phyloP scores from a whole-genome alignment of 306 rosid genomes.

The Castanea sativa region DNA sequence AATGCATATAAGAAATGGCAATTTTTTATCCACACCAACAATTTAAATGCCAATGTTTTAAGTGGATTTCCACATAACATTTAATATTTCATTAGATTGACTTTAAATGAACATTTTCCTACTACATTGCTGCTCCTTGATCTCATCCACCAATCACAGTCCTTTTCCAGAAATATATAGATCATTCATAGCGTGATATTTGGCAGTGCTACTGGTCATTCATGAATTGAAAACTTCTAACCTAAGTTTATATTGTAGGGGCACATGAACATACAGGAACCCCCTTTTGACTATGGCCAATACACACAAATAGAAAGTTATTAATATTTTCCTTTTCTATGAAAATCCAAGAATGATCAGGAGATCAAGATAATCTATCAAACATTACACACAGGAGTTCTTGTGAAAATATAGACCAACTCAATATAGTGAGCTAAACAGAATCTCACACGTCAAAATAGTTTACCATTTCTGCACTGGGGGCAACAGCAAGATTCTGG shows the following conservation, averaged over 20 bases:
- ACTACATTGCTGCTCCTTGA: background rate
- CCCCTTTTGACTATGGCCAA: background rate
- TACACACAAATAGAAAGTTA: background rate
- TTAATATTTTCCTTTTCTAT: background rate
- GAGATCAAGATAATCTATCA: conserved; percentile 1
- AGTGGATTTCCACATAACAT: background rate
- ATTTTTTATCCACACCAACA: background rate
- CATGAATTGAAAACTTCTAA: background rate
- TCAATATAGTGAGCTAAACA: conserved; percentile 11
- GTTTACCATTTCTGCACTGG: conserved; percentile 47
- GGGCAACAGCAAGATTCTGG: conserved; percentile 44
- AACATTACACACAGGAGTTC: background rate
- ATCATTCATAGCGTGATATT: background rate
- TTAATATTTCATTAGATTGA: background rate
- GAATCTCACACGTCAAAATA: conserved; percentile 4
- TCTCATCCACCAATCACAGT: background rate
- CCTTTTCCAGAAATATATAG: background rate
- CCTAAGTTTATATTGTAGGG: background rate
- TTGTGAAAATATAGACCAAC: background rate
- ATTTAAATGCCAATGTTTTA: background rate
- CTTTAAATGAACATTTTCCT: background rate
- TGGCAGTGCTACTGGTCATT: background rate
- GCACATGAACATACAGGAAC: background rate
- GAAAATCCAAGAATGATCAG: background rate
- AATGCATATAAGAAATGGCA: background rate